A percentile compares a stretch with the other conserved stretches of the same genome.
phyloP scores from a whole-genome alignment of 345 rosid species.

The Trapa bicornis region DNA sequence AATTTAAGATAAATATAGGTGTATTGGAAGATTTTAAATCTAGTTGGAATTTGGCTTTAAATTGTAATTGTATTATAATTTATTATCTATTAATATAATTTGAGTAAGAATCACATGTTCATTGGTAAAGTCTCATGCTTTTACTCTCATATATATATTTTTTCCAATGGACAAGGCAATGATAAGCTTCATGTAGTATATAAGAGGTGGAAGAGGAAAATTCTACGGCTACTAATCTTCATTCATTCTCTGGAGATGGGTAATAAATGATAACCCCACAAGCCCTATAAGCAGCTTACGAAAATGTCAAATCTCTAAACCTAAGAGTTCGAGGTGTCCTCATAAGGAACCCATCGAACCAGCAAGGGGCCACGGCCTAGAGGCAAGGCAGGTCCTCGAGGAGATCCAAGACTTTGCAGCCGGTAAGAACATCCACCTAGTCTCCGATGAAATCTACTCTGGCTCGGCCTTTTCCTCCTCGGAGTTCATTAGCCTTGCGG shows the following conservation, averaged over 20 bases:
- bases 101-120: too few species aligned
- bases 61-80: too few species aligned
- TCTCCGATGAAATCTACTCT: conserved; percentile 12
- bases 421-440: conserved; percentile 11
- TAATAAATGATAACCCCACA: conserved; percentile 12
- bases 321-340: conserved; percentile 13
- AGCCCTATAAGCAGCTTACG: conserved; percentile 10
- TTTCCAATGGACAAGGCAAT: conserved; percentile 8
- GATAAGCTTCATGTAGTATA: conserved; percentile 12
- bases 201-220: conserved; percentile 11
- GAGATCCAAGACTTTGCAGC: conserved; percentile 4
- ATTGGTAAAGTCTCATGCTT: too few species aligned
- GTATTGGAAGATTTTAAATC: too few species aligned
- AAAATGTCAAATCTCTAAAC: conserved; percentile 3
- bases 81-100: too few species aligned
- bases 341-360: conserved; percentile 16
- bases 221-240: conserved; percentile 13
- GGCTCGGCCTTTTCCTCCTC: conserved; percentile 13
- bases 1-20: too few species aligned
- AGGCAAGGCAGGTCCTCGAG: neutral
- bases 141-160: too few species aligned
- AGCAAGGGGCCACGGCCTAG: conserved; percentile 10
- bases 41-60: too few species aligned
- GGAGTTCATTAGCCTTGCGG: conserved; percentile 22
- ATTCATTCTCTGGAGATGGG: conserved; percentile 16